phyloP scores from a whole-genome alignment of 1,139 yeast species.

The Yamadazyma spencermartinsiae region DNA sequence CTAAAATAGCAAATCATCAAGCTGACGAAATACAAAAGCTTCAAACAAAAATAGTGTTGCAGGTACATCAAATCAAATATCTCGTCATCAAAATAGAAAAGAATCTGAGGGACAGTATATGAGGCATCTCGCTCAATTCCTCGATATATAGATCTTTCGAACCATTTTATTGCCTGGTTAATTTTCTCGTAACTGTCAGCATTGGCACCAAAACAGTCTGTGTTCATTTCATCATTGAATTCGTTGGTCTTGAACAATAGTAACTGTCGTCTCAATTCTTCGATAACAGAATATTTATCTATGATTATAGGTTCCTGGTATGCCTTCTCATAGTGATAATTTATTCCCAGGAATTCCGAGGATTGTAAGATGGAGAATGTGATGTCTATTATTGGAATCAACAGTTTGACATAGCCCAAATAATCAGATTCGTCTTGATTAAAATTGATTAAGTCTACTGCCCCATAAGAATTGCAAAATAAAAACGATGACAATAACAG shows the following conservation, averaged over 20 bases:
- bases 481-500: not conserved
- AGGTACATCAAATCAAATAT: not conserved
- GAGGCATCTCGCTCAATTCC: not conserved
- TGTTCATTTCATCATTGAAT: not conserved
- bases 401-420: not conserved
- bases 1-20: not conserved
- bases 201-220: not conserved
- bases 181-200: not conserved
- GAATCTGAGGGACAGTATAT: not conserved
- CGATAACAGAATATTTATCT: not conserved
- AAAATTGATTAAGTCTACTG: not conserved
- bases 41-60: not conserved
- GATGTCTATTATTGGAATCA: not conserved
- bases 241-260: not conserved
- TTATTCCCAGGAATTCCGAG: not conserved
- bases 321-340: not conserved
- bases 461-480: not conserved
- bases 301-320: not conserved
- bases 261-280: not conserved
- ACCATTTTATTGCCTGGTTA: not conserved
- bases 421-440: not conserved
- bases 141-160: not conserved
- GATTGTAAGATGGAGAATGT: not conserved
- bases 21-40: not conserved
- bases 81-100: not conserved